Evolutionary conservation across 1,284 basidiomycete genomes (phyloP).

Genomic region (Phaffia rhodozyma): DNA sequence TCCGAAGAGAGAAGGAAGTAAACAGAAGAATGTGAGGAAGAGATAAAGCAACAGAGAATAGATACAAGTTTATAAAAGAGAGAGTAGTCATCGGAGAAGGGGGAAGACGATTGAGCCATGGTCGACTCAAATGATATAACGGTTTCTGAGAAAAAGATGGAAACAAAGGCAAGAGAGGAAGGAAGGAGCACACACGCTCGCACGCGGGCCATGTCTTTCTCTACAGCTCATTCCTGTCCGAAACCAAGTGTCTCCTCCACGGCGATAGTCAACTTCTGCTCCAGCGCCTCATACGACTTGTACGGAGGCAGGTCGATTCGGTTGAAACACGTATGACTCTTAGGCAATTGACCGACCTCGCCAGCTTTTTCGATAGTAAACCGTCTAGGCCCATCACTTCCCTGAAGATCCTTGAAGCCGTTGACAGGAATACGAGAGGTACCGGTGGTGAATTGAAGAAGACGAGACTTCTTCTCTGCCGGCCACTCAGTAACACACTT

Average conservation of each 20-base stretch:
- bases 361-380: constrained; percentile 95
- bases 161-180: not conserved
- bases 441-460: constrained; percentile 94
- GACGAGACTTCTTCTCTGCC: constrained; percentile 60
- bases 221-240: constrained; percentile 24
- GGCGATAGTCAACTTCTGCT: constrained; percentile 77
- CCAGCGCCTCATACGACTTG: constrained; percentile 74
- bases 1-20: not conserved
- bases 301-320: constrained; percentile 79
- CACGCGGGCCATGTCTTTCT: too few relatives aligned
- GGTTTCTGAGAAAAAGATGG: not conserved
- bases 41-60: not conserved
- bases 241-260: constrained; percentile 55
- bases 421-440: constrained; percentile 96
- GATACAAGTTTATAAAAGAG: not conserved
- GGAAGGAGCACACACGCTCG: not conserved
- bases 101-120: not conserved
- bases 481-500: constrained; percentile 94
- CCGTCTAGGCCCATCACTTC: constrained; percentile 85
- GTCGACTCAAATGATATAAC: not conserved
- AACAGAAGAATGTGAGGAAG: not conserved
- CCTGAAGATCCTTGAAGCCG: constrained; percentile 97
- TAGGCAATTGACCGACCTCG: constrained; percentile 77
- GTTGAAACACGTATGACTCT: constrained; percentile 82
- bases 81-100: not conserved